Base-by-base conservation (phyloP, 2,329 filamentous ascomycete genomes). In the Xylaria sp. region DNA sequence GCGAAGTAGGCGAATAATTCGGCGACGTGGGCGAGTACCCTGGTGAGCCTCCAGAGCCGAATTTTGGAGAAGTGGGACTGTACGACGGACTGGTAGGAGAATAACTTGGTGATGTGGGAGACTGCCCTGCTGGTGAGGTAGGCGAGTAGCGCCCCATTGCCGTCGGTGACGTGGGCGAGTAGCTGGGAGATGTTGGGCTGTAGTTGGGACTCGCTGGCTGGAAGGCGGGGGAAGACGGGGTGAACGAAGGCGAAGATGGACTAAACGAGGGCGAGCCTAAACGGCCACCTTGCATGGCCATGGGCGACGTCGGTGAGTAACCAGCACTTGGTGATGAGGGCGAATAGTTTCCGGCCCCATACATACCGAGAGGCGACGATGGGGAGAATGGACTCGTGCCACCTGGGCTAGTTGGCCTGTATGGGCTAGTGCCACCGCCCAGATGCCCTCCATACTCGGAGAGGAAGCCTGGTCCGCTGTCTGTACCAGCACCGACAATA, bases 291-390 rank as follows among this genome's bases (percentile, higher is more conserved):
- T 87, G 73, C 77, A 86, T 78, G 31, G 85, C 91, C 48, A 91
- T 78, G 31, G 85, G 91, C 48, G 91, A 94, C 0, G 91, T 92
- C 3, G 92, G 91, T 43, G 90, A 92, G 77, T 92, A 93, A 2
- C 85, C 86, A n/a, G n/a, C n/a, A 38, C 87, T 87, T 49, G 91
- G 91, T 33, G 91, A 94, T 1, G 91, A 88, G 1, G 91, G 91
- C 46, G 90, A 92, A 77, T 92, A 93, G 33, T 87, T 85, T 56
- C 77, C 77, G 63, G n/a, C n/a, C n/a, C n/a, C n/a, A n/a, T 81
- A 77, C 72, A 81, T 75, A 76, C 82, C 68, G 81, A 90, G 81
- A 67, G 90, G 83, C 73, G 90, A 82, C 59, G 87, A 81, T 67
- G 90, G 79, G 31, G 90, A 84, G 82, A 93, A 93, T 2, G 91